Evolutionary conservation across 768 basidiomycete species (phyloP).

Genomic region (Podaxis sp.): DNA sequence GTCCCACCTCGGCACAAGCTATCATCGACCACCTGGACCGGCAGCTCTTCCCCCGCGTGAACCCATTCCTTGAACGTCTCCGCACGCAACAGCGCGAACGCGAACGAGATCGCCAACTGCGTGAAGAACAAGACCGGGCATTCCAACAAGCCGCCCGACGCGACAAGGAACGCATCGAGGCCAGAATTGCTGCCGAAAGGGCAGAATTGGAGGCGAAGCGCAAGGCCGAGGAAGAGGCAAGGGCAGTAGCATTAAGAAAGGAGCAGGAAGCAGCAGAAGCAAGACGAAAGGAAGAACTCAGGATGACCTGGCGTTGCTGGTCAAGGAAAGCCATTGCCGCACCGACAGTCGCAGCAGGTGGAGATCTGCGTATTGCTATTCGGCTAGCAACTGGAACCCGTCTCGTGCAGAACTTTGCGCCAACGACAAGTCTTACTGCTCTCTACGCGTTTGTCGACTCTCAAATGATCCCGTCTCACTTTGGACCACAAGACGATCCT

Average conservation of each 20-base stretch:
- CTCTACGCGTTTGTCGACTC: slow-evolving; percentile 77
- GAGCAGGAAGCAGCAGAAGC: slow-evolving; percentile 29
- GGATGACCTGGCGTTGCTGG: slow-evolving; percentile 62
- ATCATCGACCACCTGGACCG: slow-evolving; percentile 68
- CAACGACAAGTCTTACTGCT: slow-evolving; percentile 49
- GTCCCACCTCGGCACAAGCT: slow-evolving; percentile 60
- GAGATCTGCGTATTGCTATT: slow-evolving; percentile 46
- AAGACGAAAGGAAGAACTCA: slow-evolving; percentile 37
- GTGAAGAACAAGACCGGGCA: slow-evolving; percentile 82
- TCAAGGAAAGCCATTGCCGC: slow-evolving; percentile 46
- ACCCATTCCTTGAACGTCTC: slow-evolving; percentile 70
- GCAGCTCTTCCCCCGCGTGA: slow-evolving; percentile 79
- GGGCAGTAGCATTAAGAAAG: slow-evolving; percentile 19
- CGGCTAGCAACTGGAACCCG: slow-evolving; percentile 58
- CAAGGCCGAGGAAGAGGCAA: slow-evolving; percentile 34
- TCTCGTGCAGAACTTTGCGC: slow-evolving; percentile 56
- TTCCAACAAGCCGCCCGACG: slow-evolving; percentile 62
- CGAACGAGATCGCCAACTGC: slow-evolving; percentile 56
- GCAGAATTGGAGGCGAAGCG: slow-evolving; percentile 34
- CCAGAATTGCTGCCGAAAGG: slow-evolving; percentile 45
- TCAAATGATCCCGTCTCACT: slow-evolving; percentile 46
- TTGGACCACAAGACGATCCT: slow-evolving; percentile 41
- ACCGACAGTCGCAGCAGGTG: slow-evolving; percentile 23
- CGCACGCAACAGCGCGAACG: slow-evolving; percentile 48
- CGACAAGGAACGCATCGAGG: slow-evolving; percentile 70